Base-by-base conservation (phyloP, 306 rosid species). In the Astragalus membranaceus region DNA sequence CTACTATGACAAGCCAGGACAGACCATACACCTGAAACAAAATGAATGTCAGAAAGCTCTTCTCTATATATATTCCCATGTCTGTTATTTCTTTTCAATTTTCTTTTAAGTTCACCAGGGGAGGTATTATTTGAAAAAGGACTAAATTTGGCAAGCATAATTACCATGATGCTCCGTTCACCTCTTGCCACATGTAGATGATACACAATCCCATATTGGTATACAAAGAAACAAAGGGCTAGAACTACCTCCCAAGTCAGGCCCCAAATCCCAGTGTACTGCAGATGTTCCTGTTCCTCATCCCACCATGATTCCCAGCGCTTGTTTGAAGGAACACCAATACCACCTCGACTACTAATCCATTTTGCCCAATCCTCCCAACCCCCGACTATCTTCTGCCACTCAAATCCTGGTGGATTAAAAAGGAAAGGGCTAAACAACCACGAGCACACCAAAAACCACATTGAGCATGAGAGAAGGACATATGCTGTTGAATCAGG, bases 231-330 rank as follows among this genome's bases (percentile, higher is more conserved):
- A 76, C 99, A 95, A 70, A 88, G 36, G 59, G 91, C 68, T 57
- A 94, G 97, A 78, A 86, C 8, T 42, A 88, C 76, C 84, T 94
- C 99, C 91, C 89, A 88, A 66, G 87, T 77, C 73, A 86, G 85
- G 65, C 99, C 98, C 35, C 75, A 30, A 16, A 78, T 0, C 32
- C 96, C 96, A 57, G 97, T 91, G 84, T 76, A 30, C 77, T 87
- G 85, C 68, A 94, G 81, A 83, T 94, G 99, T 72, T 94, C 97
- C 20, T 94, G 99, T 82, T 94, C 97, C 80, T 94, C 99, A 14
- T 87, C 89, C 99, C 99, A 94, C 99, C 99, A 94, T 3, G 99
- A 94, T 75, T 94, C 99, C 99, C 99, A 94, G 80, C 97, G 88
- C 88, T 90, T 94, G 79, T 62, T 84, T 37, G 96, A 80, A 1